Base-by-base conservation (phyloP, 768 basidiomycete genomes). In the Leucocoprinus leucothites region DNA sequence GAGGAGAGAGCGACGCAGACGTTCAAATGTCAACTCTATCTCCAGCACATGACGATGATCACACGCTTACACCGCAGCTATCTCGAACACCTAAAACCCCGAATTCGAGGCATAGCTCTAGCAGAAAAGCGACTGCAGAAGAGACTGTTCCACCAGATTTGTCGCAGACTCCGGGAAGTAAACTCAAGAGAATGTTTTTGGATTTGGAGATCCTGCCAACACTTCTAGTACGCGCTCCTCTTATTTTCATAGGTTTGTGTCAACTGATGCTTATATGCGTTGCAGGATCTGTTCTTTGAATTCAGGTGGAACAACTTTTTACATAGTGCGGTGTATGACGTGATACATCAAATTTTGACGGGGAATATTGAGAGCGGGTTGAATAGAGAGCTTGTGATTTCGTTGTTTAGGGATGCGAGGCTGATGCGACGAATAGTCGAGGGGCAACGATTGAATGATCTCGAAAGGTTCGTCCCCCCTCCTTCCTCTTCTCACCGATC, bases 221-320 rank as follows among this genome's bases (percentile, higher is more conserved):
- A 1, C 74, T 98, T 58, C 74, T 98, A 61, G 94, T 94, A 58
- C 5, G 11, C 64, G 89, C 72, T 11, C n/a, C 43, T 18, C 49
- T 36, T 38, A 49, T 47, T 41, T 9, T 31, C 21, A 56, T 51
- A 4, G 11, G 14, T 38, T 8, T 38, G 16, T 4, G 38, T 13
- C 14, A 4, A 34, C 31, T n/a, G 38, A 13, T n/a, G 38, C 9
- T 38, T 38, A 38, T n/a, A 13, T 38, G 16, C 16, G 16, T 13
- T n/a, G 60, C 18, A 96, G 94, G 91, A 95, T 62, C 77, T 98
- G 35, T 98, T 98, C 76, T 98, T 98, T 67, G 87, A 89, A 57
- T 97, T 88, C 64, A 94, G 95, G 0, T 93, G 91, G 88, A 98
- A 99, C 71, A 98, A 98, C 67, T 98, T 98, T 68, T 72, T 98